Base-by-base conservation (phyloP, 805 yeast species). In the Yarrowia osloensis region DNA sequence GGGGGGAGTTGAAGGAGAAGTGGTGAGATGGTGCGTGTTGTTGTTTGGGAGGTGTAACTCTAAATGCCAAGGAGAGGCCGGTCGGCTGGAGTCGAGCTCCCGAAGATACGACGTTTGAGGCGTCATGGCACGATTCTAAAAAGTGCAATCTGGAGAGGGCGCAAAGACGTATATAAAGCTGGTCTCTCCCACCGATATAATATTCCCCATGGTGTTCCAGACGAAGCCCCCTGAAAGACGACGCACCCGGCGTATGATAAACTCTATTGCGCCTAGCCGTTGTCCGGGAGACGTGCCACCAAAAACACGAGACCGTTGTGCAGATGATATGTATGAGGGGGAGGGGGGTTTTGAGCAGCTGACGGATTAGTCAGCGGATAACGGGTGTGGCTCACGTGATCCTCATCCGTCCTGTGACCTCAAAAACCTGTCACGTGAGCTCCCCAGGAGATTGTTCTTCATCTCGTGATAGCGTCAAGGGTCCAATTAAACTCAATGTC, bases 221-320 rank as follows among this genome's bases (percentile, higher is more conserved):
- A 31, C 9, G 35, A 31, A 3, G 7, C 22, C 39, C 28, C 57
- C 57, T 33, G 21, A 33, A 31, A 3, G 22, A 3, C 28, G 15
- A 33, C 40, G 46, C 62, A 24, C 26, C 26, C 11, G 62, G 46
- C 46, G 62, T 26, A 37, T 54, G 62, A 54, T 37, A 54, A 54
- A 37, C 46, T 22, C 8, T 50, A 33, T 15, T n/a, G n/a, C 17
- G 11, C 12, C 4, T 1, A 5, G 13, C 37, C 37, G 54, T 49
- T 22, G 13, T 21, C 55, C 24, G 55, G 55, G 39, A 29, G 55
- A 49, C 54, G 54, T 47, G 54, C 39, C 55, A 13, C 39, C 55
- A 49, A 49, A n/a, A 35, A 49, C 55, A 49, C 55, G 55, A 49
- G 55, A 28, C 54, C 39, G 39, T 17, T n/a, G 55, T 22, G 29